Conservation (phyloP, 768 basidiomycete genomes). For the Clitopilus hobsonii region DNA sequence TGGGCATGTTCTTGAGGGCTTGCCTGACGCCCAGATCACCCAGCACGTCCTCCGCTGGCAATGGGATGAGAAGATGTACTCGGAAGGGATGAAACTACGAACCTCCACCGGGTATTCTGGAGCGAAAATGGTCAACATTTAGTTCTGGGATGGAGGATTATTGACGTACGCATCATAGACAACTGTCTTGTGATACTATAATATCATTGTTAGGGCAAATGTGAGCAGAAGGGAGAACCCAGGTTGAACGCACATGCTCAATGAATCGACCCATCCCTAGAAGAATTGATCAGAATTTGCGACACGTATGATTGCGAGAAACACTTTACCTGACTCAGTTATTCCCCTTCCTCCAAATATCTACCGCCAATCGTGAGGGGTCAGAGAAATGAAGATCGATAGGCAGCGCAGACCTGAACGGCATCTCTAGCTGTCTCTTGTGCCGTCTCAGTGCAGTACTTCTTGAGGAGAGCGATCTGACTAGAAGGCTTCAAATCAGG, state of each 20-base stretch:
- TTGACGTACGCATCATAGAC: slow-evolving; percentile 19
- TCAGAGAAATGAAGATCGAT: too few species aligned
- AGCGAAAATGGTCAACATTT: neutral
- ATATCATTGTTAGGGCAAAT: neutral
- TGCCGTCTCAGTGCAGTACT: slow-evolving; percentile 67
- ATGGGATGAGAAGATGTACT: neutral
- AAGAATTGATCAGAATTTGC: neutral
- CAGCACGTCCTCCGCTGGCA: slow-evolving; percentile 50
- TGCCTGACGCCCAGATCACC: slow-evolving; percentile 58
- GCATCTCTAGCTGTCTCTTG: slow-evolving; percentile 82
- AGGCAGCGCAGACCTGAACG: slow-evolving; percentile 25
- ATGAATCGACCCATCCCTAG: slow-evolving; percentile 17
- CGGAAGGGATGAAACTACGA: neutral
- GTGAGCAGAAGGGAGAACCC: neutral
- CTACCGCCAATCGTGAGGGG: slow-evolving; percentile 34
- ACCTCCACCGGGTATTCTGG: slow-evolving; percentile 21
- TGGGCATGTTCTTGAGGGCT: slow-evolving; percentile 52
- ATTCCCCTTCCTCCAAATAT: slow-evolving; percentile 86
- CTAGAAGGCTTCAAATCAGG: slow-evolving; percentile 19
- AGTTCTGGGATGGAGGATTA: neutral
- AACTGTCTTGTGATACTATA: slow-evolving; percentile 19
- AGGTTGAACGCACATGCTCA: slow-evolving; percentile 14
- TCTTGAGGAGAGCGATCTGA: slow-evolving; percentile 79
- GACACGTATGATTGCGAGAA: neutral
- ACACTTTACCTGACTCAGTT: slow-evolving; percentile 63